These are phyloP conservation scores for Cytospora piceicola DNA, from an alignment of 2,329 filamentous ascomycete genomes.

Conservation along the genomic window DNA sequence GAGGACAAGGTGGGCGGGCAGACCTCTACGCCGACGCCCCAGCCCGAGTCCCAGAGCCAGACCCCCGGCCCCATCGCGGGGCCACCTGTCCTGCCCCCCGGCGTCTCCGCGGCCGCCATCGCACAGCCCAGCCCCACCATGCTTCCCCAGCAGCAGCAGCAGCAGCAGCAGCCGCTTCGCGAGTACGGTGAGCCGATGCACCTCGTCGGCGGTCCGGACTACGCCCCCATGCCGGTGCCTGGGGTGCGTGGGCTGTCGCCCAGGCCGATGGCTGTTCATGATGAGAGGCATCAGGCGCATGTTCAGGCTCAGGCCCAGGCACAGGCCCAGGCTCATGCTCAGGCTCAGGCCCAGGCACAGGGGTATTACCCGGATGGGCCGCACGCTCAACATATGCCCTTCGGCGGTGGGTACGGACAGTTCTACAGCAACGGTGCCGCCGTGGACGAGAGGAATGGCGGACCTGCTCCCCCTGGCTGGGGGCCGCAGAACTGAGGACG, in stretches of 20 bases:
- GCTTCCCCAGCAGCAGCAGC: constrained; percentile 8
- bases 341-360: not conserved
- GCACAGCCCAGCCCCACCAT: constrained; percentile 8
- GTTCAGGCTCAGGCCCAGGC: not conserved
- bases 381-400: not conserved
- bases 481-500: constrained; percentile 2
- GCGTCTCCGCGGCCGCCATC: not conserved
- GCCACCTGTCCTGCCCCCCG: constrained; percentile 6
- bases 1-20: constrained; percentile 26
- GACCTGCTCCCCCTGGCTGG: constrained; percentile 12
- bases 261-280: not conserved
- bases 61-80: constrained; percentile 14
- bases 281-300: not conserved
- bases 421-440: constrained; percentile 13
- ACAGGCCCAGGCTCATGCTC: not conserved
- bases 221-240: not conserved
- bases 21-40: constrained; percentile 23
- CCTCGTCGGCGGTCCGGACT: constrained; percentile 1
- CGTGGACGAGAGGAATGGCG: constrained; percentile 11
- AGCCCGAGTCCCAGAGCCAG: constrained; percentile 23
- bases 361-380: constrained; percentile 8
- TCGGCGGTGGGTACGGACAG: not conserved
- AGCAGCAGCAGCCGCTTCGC: constrained; percentile 10
- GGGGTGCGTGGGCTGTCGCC: not conserved
- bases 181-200: constrained; percentile 8